Percentiles rank a stretch among this genome's conserved stretches.
Evolutionary conservation across 495 filamentous ascomycete genomes (phyloP).

Genomic region (Lasiosphaeria hispida): DNA sequence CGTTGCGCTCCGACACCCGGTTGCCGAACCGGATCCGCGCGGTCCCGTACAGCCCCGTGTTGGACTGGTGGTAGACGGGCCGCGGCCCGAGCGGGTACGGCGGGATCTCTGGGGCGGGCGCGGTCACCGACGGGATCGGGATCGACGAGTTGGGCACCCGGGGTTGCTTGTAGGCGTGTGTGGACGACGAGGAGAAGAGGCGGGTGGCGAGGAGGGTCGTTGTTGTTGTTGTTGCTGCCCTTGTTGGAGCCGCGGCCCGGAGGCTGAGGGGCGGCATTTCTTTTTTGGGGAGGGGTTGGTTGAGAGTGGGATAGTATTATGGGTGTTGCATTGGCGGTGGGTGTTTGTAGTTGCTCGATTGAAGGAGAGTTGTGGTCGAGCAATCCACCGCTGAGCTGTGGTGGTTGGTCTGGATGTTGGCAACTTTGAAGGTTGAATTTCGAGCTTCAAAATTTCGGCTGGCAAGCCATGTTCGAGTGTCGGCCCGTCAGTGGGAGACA

Average conservation of each 20-base stretch:
- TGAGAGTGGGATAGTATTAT: slow-evolving; percentile 4
- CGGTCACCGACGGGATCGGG: slow-evolving; percentile 28
- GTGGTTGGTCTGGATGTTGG: background rate
- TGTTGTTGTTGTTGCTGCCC: slow-evolving; percentile 11
- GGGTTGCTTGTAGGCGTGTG: slow-evolving; percentile 24
- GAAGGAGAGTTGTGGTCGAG: background rate
- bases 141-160: slow-evolving; percentile 26
- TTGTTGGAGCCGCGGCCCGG: slow-evolving; percentile 8
- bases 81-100: slow-evolving; percentile 83
- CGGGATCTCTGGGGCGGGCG: slow-evolving; percentile 50
- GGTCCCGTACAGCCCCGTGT: slow-evolving; percentile 80
- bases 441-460: slow-evolving; percentile 25
- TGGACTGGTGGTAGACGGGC: slow-evolving; percentile 78
- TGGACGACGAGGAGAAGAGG: slow-evolving; percentile 26
- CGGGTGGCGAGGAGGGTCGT: slow-evolving; percentile 8
- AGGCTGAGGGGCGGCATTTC: slow-evolving; percentile 23
- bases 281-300: background rate
- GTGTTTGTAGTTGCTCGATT: background rate
- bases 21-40: slow-evolving; percentile 85
- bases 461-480: background rate
- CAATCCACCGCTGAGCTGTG: slow-evolving; percentile 2
- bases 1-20: slow-evolving; percentile 72
- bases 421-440: background rate
- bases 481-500: background rate
- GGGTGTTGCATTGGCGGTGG: slow-evolving; percentile 12